Evolutionary conservation across 306 rosid species (phyloP), one percentile per base, ranked within the genome.

Genomic region (Sicyos baderoa): DNA sequence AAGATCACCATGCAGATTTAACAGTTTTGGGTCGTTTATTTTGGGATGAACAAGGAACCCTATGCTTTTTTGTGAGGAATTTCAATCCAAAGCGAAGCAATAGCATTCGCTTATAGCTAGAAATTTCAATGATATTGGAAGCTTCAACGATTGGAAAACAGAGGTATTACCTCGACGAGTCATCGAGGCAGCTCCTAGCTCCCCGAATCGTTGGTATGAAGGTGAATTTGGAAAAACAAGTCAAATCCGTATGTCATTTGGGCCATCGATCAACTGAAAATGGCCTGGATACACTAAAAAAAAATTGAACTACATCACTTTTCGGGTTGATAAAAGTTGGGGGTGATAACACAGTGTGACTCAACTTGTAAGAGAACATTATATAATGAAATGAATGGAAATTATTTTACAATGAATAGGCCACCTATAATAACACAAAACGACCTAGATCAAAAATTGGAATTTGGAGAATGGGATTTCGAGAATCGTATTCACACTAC

Each of bases 401-500:
- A 77, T 69, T 78, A 75, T 56, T 79, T 82, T 86, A 91, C 86
- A 85, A 70, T 66, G 54, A 77, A 59, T 40, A 59, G 84, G 88
- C 76, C 84, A 78, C 23, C 45, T 48, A 68, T 75, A 74, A 65
- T 72, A 75, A 69, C 68, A 69, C 68, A 73, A 25, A 13, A 77
- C 72, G 83, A 80, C 88, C 95, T 71, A 54, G 71, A 62, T 77
- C 68, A 79, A 71, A 77, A 76, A 27, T 73, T 63, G 76, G 71
- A 77, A 53, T 68, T 45, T 23, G 2, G 78, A 51, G 22, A 81
- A 73, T 68, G 84, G 88, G 70, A 65, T 45, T 65, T 53, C 65
- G 70, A 66, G 77, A 72, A 71, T 55, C 68, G 52, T 66, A 79
- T 68, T 61, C 54, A 64, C 74, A 72, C 65, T 70, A 73, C 76